Evolutionary conservation across 148 eudicot species (phyloP).

Genomic region (Rhododendron simsii): DNA sequence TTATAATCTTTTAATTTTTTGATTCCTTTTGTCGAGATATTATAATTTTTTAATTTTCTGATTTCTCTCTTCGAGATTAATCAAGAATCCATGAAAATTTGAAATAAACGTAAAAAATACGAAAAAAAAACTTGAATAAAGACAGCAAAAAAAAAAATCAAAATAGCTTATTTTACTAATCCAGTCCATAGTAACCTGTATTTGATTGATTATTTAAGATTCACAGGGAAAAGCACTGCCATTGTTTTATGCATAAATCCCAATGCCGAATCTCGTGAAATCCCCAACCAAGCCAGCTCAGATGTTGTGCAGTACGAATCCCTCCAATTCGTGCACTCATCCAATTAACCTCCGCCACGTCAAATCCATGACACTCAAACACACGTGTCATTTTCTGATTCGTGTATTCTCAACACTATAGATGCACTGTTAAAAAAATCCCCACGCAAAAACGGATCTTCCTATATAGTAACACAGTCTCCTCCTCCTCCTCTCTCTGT

Average conservation of each 20-base stretch:
- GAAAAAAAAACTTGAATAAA: neutral
- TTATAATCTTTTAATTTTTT: too few species aligned
- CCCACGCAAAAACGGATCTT: neutral
- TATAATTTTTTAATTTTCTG: too few species aligned
- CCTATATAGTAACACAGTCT: neutral
- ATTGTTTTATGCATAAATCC: neutral
- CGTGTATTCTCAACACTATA: conserved; percentile 18
- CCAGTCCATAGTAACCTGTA: too few species aligned
- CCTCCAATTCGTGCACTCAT: neutral
- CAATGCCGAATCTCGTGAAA: neutral
- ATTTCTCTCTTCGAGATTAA: too few species aligned
- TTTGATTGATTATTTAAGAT: neutral
- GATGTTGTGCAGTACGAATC: neutral
- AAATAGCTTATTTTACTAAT: too few species aligned
- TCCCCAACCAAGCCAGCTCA: neutral
- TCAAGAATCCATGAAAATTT: too few species aligned
- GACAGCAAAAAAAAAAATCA: neutral
- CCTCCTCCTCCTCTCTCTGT: neutral
- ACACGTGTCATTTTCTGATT: conserved; percentile 19
- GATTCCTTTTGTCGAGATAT: too few species aligned
- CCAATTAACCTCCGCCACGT: conserved; percentile 38
- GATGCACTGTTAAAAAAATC: neutral
- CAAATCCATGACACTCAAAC: conserved; percentile 27
- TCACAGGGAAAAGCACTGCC: neutral
- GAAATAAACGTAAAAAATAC: too few species aligned